Base-by-base conservation (phyloP, 2,329 filamentous ascomycete species). In the Keithomyces neogunnii region DNA sequence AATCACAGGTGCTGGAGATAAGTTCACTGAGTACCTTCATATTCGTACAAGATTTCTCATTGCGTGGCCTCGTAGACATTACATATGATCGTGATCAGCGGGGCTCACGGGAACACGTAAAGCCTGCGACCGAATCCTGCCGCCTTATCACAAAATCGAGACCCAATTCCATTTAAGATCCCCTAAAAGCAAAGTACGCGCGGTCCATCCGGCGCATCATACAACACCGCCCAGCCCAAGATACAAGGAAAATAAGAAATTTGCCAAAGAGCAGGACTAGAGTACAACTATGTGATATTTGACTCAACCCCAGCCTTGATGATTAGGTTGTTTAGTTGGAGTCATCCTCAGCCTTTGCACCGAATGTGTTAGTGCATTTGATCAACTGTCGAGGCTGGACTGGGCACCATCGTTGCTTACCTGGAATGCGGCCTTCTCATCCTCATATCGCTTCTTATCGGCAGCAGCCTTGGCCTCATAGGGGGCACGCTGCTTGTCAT, bases 381-480 rank as follows among this genome's bases (percentile, higher is more conserved):
- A 26, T 26, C 36, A 39, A 26, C 5, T 13, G 5, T 2, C 38
- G 38, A 40, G 38, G 38, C 33, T 35, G 19, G 19, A 19, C 19
- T 19, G 19, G 19, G 19, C 19, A 19, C 19, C 19, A 19, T 19
- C 19, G 19, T 19, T 19, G 19, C 85, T 77, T 78, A 95, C 89
- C 66, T 89, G 85, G 80, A 95, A 99, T 59, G 82, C 88, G 60
- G 86, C 85, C 82, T 99, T 99, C 82, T 97, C 90, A 62, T 96
- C 89, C 73, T 97, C 92, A 70, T 97, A 99, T 56, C 93, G 86
- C 86, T 97, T 96, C 89, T 97, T 99, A 76, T 99, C 93, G 58
- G 86, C 79, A 49, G 88, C 89, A 67, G 93, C 93, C 86, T 97
- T 97, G 69, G 89, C 88, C 75, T 97, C 92, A 66, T 97, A 99